phyloP scores from a whole-genome alignment of 805 yeast species.

The Saccharomycopsis malanga region DNA sequence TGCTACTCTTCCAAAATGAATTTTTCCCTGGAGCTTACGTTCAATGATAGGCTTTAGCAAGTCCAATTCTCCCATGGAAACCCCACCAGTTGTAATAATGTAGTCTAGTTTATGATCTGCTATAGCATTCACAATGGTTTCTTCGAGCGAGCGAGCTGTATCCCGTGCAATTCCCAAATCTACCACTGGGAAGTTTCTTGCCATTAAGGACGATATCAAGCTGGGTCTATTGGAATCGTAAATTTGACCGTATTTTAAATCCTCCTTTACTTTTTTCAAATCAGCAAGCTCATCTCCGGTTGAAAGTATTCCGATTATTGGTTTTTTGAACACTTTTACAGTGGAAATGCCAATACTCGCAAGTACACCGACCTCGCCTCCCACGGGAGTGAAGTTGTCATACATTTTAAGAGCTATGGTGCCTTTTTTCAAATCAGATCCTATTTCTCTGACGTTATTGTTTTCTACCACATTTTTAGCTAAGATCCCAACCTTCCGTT shows the following conservation, averaged over 20 bases:
- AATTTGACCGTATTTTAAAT: constrained; percentile 36
- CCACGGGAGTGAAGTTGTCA: constrained; percentile 32
- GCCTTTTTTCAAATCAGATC: constrained; percentile 41
- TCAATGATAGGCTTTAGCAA: constrained; percentile 44
- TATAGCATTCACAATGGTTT: constrained; percentile 27
- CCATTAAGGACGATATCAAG: constrained; percentile 31
- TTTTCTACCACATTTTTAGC: constrained; percentile 34
- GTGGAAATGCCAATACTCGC: constrained; percentile 39
- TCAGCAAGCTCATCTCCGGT: constrained; percentile 48
- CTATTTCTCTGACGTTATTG: constrained; percentile 42
- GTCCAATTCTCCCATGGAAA: constrained; percentile 53
- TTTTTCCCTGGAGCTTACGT: constrained; percentile 33
- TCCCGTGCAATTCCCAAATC: constrained; percentile 50
- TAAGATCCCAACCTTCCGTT: constrained; percentile 33
- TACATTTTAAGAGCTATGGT: constrained; percentile 33
- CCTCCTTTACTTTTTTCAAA: constrained; percentile 18
- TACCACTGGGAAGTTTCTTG: constrained; percentile 32
- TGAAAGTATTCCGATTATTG: constrained; percentile 40
- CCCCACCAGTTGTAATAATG: constrained; percentile 49
- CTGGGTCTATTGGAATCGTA: constrained; percentile 47
- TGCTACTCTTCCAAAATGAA: constrained; percentile 49
- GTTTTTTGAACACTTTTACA: constrained; percentile 36
- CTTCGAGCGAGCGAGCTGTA: constrained; percentile 27
- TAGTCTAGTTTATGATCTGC: constrained; percentile 31
- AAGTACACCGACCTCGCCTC: constrained; percentile 45